Evolutionary conservation across 106 monocot genomes (phyloP).

Genomic region (Narthecium ossifragum): DNA sequence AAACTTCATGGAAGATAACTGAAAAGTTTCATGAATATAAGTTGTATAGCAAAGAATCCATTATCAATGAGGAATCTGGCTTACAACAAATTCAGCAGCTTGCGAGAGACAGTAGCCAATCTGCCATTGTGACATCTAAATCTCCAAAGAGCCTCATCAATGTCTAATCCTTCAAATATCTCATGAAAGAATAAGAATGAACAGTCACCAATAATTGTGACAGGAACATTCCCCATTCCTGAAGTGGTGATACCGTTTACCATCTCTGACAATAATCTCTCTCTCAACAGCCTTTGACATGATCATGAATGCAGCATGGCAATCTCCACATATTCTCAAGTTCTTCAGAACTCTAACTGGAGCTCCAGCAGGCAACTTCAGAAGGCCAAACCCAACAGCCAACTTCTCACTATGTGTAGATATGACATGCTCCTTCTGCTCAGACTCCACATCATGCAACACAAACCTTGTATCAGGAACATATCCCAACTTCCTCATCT

Average conservation of each 20-base stretch:
- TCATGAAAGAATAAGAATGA: too few relatives aligned
- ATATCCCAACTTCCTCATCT: constrained; percentile 75
- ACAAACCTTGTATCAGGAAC: constrained; percentile 62
- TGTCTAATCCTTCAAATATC: neutral
- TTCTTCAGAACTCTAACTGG: constrained; percentile 60
- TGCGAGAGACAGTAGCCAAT: too few relatives aligned
- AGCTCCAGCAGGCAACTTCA: constrained; percentile 38
- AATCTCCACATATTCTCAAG: constrained; percentile 74
- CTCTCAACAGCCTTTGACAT: constrained; percentile 49
- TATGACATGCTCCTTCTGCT: constrained; percentile 45
- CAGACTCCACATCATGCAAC: constrained; percentile 54
- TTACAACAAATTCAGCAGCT: too few relatives aligned
- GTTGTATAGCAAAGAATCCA: too few relatives aligned
- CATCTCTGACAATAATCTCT: constrained; percentile 73
- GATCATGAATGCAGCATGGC: constrained; percentile 61
- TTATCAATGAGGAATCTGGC: too few relatives aligned
- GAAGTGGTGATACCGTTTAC: constrained; percentile 66
- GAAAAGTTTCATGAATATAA: too few relatives aligned
- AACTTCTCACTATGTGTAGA: constrained; percentile 68
- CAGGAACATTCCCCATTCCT: constrained; percentile 60
- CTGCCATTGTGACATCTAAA: too few relatives aligned
- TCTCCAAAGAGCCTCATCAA: too few relatives aligned
- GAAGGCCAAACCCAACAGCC: constrained; percentile 51
- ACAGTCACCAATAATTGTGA: constrained; percentile 66
- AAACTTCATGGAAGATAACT: too few relatives aligned